Evolutionary conservation across 805 yeast genomes (phyloP), one percentile per base, ranked within the genome.

Genomic region (Candida coleopterorum): DNA sequence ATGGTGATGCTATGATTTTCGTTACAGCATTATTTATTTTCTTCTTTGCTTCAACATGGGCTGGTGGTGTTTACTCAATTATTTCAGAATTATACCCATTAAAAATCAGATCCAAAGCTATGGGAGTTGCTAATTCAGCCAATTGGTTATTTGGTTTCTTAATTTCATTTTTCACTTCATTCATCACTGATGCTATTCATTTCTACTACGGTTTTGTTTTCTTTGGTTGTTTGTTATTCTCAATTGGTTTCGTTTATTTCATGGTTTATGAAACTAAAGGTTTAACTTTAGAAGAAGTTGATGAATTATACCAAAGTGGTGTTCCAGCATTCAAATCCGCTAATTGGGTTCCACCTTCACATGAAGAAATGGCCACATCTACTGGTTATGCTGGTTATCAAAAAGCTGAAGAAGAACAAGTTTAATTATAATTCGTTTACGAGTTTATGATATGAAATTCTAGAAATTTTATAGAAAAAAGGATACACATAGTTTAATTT

Each of bases 211-310:
- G 94, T 1, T 80, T 72, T 48, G 75, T 33, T 17, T 33, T 33
- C 14, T 25, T 33, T 29, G 36, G 36, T 11, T 77, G 83, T 56
- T 60, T 77, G 62, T 60, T 77, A 25, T 74, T 77, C 45, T 70
- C 79, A 39, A 62, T 80, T 54, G 66, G 81, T 59, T 85, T 81
- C 59, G 84, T 84, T 34, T 77, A 72, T 70, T 77, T 85, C 70
- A 71, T 73, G 48, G 77, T 85, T 41, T 77, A 78, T 49, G 89
- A 83, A 62, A 85, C 95, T 38, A 78, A 76, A 64, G 94, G 36
- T 4, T 26, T 33, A 25, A 18, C 18, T 25, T 33, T 33, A 20
- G 36, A 33, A 20, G 36, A 25, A 25, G 30, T 33, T 25, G 36
- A 33, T 26, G 78, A 74, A 52, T 64, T 79, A 69, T 81, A 79